phyloP scores from a whole-genome alignment of 2,329 filamentous ascomycete species.

The Stachybotrys chartarum region DNA sequence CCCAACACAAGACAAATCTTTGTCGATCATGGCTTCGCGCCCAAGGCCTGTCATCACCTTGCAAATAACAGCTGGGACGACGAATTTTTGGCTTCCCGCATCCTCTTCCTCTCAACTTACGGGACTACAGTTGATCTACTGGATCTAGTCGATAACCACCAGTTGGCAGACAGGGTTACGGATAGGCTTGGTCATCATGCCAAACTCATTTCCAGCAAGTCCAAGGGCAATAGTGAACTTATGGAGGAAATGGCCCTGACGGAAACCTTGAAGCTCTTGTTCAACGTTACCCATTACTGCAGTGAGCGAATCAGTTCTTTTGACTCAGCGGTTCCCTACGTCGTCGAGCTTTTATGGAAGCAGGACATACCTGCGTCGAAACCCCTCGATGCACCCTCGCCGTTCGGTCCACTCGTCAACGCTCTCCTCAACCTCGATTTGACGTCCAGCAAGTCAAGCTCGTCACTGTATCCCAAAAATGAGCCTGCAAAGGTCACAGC shows the following conservation, averaged over 20 bases:
- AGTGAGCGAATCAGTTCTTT: conserved; percentile 56
- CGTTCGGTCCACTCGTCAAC: conserved; percentile 69
- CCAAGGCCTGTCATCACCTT: conserved; percentile 62
- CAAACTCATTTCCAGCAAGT: conserved; percentile 26
- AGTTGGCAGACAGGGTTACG: conserved; percentile 50
- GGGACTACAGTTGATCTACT: conserved; percentile 41
- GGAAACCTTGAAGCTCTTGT: conserved; percentile 81
- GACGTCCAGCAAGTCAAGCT: conserved; percentile 41
- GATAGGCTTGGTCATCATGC: conserved; percentile 66
- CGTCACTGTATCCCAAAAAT: conserved; percentile 59
- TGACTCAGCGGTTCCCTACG: conserved; percentile 57
- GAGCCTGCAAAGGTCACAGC: conserved; percentile 53
- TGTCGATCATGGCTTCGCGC: conserved; percentile 40
- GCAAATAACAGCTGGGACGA: conserved; percentile 71
- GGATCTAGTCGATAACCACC: conserved; percentile 37
- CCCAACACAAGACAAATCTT: conserved; percentile 34
- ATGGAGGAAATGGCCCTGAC: conserved; percentile 75
- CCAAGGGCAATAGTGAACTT: conserved; percentile 32
- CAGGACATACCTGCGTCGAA: conserved; percentile 49
- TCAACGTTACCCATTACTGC: conserved; percentile 77
- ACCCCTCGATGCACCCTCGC: conserved; percentile 56
- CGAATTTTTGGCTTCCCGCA: conserved; percentile 64
- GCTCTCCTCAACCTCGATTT: conserved; percentile 74
- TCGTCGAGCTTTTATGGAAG: conserved; percentile 63
- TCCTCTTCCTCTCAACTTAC: conserved; percentile 38